Base-by-base conservation (phyloP, 2,329 filamentous ascomycete species). In the Penicillium hesseltinei region DNA sequence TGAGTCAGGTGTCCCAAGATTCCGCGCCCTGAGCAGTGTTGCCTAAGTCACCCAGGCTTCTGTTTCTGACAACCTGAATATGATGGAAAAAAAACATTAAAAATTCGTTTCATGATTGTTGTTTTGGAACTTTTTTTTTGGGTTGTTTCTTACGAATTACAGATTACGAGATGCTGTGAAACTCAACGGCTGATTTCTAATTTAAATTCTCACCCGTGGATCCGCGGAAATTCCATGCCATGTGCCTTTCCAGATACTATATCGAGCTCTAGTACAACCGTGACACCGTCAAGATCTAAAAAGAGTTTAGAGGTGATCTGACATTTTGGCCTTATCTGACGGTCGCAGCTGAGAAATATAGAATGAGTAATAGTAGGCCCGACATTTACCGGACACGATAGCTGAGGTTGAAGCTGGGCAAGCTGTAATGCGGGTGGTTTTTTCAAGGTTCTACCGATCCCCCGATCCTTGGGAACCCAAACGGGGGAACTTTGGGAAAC, bases 1-100 rank as follows among this genome's bases (percentile, higher is more conserved):
- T 19, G 11, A 36, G 49, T 62, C 57, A 62, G 42, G 51, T 56
- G 54, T 40, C 36, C 45, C n/a, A n/a, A 3, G 10, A 2, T 3
- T 19, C 36, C 59, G 56, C 58, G 51, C 54, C 48, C 42, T 52
- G 42, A 42, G 38, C 35, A 29, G 59, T 63, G 57, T 36, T 63
- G 61, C 61, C 59, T 63, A 60, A 60, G 59, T 59, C 58, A 62
- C 52, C 48, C 44, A 50, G 40, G 45, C 35, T 31, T 19, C 15
- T 11, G 9, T 35, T 31, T 36, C 35, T 52, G 27, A 40, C 33
- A 25, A 45, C 47, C 33, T 40, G 35, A 31, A 36, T 17, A 52
- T 52, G 33, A 25, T 31, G 29, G 29, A 3, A 8, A 21, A 31
- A 42, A 25, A 48, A 6, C 5, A 17, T 17, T 2, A 13, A 38